These are phyloP conservation scores for Paramecium pentaurelia DNA, from an alignment of 73 alveolate genomes.

Conservation along the genomic window DNA sequence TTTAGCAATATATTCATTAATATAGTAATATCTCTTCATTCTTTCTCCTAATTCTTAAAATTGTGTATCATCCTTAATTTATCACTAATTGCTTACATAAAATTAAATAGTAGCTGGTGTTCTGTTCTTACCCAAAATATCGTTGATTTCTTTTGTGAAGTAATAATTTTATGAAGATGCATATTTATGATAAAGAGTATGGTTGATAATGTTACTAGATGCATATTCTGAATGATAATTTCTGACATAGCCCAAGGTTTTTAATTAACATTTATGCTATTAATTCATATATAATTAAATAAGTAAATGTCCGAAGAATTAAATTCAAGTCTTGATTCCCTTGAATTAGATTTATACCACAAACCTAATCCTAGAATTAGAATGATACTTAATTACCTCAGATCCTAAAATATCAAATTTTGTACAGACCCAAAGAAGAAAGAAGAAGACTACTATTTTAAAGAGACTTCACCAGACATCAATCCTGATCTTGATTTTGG, in stretches of 20 bases:
- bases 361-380: not conserved
- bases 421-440: constrained; percentile 31
- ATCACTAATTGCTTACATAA: not conserved
- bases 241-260: constrained; percentile 5
- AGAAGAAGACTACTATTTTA: constrained; percentile 2
- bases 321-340: constrained; percentile 36
- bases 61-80: not conserved
- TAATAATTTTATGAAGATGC: constrained; percentile 56
- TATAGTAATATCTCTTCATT: constrained; percentile 42
- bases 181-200: constrained; percentile 48
- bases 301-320: constrained; percentile 14
- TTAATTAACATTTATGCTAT: not conserved
- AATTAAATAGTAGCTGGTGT: constrained; percentile 29
- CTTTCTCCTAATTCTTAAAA: constrained; percentile 17
- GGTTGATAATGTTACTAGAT: not conserved
- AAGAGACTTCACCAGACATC: not conserved
- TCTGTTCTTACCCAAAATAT: constrained; percentile 31
- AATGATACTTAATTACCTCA: not conserved
- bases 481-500: not conserved
- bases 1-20: constrained; percentile 34
- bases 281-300: not conserved
- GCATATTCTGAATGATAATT: not conserved
- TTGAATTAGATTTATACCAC: constrained; percentile 16
- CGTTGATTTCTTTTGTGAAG: constrained; percentile 56
- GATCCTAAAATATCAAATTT: not conserved